Evolutionary conservation across 495 filamentous ascomycete genomes (phyloP).

Genomic region (Apiosordaria backusii): DNA sequence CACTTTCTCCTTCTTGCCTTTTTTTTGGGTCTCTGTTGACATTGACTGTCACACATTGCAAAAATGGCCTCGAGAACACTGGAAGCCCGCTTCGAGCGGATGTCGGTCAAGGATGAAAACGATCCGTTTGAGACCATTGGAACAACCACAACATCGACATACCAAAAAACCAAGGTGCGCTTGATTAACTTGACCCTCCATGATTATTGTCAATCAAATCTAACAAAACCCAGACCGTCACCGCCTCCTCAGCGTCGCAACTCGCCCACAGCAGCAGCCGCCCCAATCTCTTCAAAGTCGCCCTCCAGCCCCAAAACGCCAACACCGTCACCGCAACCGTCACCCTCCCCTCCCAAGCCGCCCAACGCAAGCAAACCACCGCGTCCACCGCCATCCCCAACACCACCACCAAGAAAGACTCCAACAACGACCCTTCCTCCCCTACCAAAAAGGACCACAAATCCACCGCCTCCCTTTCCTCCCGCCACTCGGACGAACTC

Average conservation of each 20-base stretch:
- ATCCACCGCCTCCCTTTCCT: constrained; percentile 15
- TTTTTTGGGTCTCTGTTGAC: background rate
- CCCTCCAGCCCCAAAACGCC: constrained; percentile 63
- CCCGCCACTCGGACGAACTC: constrained; percentile 49
- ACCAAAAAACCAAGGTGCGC: constrained; percentile 68
- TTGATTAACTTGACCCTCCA: background rate
- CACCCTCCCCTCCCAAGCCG: constrained; percentile 62
- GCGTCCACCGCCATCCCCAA: constrained; percentile 25
- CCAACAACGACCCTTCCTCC: constrained; percentile 23
- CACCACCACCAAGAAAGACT: constrained; percentile 34
- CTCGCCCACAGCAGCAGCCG: constrained; percentile 58
- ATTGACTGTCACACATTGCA: constrained; percentile 5
- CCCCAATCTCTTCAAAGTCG: constrained; percentile 74
- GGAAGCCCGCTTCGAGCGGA: constrained; percentile 76
- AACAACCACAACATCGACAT: constrained; percentile 40
- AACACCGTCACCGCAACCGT: constrained; percentile 57
- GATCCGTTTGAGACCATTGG: constrained; percentile 38
- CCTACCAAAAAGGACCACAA: constrained; percentile 29
- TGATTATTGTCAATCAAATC: constrained; percentile 5
- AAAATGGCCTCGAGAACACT: constrained; percentile 53
- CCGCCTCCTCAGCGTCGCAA: constrained; percentile 51
- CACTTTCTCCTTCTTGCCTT: background rate
- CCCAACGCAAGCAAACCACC: constrained; percentile 49
- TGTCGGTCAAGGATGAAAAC: constrained; percentile 80
- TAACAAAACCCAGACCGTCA: constrained; percentile 44